Conservation (phyloP, 805 yeast species). For the Suhomyces faveliae region DNA sequence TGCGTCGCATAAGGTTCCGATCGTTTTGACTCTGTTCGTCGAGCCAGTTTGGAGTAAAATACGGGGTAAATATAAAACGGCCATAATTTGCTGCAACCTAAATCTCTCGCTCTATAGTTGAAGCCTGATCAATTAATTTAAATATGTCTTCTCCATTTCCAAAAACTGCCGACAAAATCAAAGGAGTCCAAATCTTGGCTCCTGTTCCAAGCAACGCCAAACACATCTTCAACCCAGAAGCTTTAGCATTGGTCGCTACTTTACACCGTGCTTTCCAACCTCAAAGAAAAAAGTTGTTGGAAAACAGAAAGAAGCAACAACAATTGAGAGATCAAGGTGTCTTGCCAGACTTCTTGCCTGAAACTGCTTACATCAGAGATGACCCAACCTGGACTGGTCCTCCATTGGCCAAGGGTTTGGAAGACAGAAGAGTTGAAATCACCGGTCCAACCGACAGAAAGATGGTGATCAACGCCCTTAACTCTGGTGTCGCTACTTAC, state of each 20-base stretch:
- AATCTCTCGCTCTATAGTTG: no score
- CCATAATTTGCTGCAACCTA: not conserved
- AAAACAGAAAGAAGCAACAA: constrained; percentile 62
- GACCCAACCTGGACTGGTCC: constrained; percentile 78
- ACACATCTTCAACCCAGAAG: constrained; percentile 58
- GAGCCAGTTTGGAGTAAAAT: not conserved
- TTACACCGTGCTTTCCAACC: constrained; percentile 71
- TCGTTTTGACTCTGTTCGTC: not conserved
- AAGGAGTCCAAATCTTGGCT: constrained; percentile 56
- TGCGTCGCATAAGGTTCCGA: constrained; percentile 1
- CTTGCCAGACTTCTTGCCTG: constrained; percentile 62
- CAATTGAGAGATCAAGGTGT: constrained; percentile 59
- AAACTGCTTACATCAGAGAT: constrained; percentile 66
- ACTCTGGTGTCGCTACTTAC: constrained; percentile 75
- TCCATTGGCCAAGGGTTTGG: constrained; percentile 67
- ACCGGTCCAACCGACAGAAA: constrained; percentile 86
- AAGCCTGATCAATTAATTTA: not conserved
- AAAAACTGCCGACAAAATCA: constrained; percentile 38
- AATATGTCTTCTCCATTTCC: constrained; percentile 50
- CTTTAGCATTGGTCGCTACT: constrained; percentile 67
- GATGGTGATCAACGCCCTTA: constrained; percentile 80
- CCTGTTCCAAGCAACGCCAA: constrained; percentile 47
- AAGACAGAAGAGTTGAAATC: constrained; percentile 75
- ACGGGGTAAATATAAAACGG: constrained; percentile 9
- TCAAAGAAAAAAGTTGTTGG: constrained; percentile 56